Percentiles rank a stretch among this genome's conserved stretches.
These are phyloP conservation scores for Dittrichia graveolens DNA, from an alignment of 129 eudicot species.

Conservation along the genomic window DNA sequence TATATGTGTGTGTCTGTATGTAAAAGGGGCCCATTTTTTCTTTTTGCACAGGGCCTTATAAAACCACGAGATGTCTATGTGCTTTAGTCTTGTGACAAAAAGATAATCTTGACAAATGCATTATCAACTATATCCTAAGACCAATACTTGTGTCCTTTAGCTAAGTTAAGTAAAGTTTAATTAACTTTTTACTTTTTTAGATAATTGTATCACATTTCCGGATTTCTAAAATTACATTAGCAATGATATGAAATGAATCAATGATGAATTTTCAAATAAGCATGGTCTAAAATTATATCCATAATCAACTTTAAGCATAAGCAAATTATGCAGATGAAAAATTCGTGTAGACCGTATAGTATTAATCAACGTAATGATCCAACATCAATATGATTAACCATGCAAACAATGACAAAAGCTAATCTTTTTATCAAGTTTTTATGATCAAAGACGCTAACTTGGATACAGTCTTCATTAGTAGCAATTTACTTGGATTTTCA, in stretches of 20 bases:
- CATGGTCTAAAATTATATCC: constrained; percentile 12
- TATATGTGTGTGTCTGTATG: too few species aligned
- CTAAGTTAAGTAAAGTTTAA: too few species aligned
- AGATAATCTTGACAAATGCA: too few species aligned
- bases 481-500: background rate
- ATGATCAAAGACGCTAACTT: background rate
- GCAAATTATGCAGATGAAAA: background rate
- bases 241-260: background rate
- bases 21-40: too few species aligned
- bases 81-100: too few species aligned
- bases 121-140: too few species aligned
- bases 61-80: too few species aligned
- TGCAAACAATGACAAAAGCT: background rate
- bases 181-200: background rate
- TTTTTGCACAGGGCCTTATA: too few species aligned
- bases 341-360: background rate
- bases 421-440: background rate
- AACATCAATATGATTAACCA: background rate
- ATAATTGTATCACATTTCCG: background rate
- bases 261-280: background rate
- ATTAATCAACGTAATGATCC: background rate
- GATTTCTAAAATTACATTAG: background rate
- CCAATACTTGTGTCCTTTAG: too few species aligned
- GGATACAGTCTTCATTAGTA: background rate
- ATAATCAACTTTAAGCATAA: background rate